Base-by-base conservation (phyloP, 1,284 basidiomycete species). In the Chondrostereum purpureum region DNA sequence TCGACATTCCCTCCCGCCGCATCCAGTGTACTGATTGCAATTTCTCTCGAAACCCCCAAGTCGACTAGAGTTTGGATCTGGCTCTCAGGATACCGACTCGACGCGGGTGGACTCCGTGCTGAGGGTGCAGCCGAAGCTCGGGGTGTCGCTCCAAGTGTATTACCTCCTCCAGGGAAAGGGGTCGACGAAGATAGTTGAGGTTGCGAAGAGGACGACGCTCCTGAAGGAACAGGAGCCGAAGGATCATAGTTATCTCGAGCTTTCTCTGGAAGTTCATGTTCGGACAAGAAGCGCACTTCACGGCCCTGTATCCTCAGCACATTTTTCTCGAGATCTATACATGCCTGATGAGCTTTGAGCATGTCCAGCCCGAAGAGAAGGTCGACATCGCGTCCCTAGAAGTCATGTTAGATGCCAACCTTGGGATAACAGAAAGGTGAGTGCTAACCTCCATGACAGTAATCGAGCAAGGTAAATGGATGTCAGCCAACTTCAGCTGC, bases 291-390 rank as follows among this genome's bases (percentile, higher is more conserved):
- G 6, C 70, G 66, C 5, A 99, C 85, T 62, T 92, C 87, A 19
- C 86, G 77, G 3, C 81, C 86, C 65, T 92, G 85, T 48, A 99
- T 95, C 20, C 93, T 75, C 13, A 99, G 77, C 10, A 88, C 87
- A 56, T 87, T 83, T 63, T 91, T 90, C 49, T 83, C 75, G 19
- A 99, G 78, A 64, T 99, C 96, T 60, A 99, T 97, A 56, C 82
- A 88, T 6, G 93, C 94, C 62, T 97, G 93, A 60, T 97, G 92
- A 1, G 93, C 87, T 66, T 95, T 98, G 45, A 99, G 80, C 96
- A 99, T 99, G 71, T 99, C 95, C 14, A 99, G 75, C 3, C 95
- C 96, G 44, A 99, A 88, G 2, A 99, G 73, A 16, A 99, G 79
- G 57, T 99, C 95, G 34, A 98, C 92, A 45, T 88, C 83, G 23